A percentile compares a stretch with the other conserved stretches of the same genome.
These are phyloP conservation scores for Zygotorulaspora sp. DNA, from an alignment of 805 yeast species.

Conservation along the genomic window DNA sequence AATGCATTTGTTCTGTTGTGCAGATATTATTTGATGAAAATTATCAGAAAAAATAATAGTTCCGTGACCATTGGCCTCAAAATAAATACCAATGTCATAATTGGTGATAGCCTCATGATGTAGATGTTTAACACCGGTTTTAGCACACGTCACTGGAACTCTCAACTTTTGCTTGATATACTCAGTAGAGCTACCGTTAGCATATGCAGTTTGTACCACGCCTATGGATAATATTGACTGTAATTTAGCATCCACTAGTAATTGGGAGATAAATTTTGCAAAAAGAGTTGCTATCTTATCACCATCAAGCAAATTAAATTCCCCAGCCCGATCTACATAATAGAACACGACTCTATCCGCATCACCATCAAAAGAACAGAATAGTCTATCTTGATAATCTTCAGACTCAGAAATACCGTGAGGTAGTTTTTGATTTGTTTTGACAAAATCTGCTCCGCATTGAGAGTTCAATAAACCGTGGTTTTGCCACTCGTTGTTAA, in stretches of 20 bases:
- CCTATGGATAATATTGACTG: constrained; percentile 50
- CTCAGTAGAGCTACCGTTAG: constrained; percentile 86
- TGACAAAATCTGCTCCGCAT: constrained; percentile 96
- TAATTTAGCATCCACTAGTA: constrained; percentile 44
- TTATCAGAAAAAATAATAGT: constrained; percentile 75
- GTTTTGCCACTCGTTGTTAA: constrained; percentile 50
- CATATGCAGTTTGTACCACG: constrained; percentile 96
- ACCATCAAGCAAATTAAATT: constrained; percentile 73
- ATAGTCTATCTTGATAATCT: constrained; percentile 45
- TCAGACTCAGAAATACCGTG: constrained; percentile 39
- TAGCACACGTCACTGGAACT: constrained; percentile 80
- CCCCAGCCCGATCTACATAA: constrained; percentile 39
- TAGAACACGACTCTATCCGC: constrained; percentile 93
- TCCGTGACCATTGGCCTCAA: constrained; percentile 99
- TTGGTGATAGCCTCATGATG: constrained; percentile 82
- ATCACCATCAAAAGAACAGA: constrained; percentile 92
- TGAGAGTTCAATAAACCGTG: constrained; percentile 63
- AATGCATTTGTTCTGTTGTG: constrained; percentile 38
- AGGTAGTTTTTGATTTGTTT: constrained; percentile 81
- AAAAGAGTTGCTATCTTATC: constrained; percentile 87
- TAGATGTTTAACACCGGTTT: constrained; percentile 94
- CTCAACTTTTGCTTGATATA: constrained; percentile 57
- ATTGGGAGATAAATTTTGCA: constrained; percentile 59
- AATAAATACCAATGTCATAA: constrained; percentile 88
- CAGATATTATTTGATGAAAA: constrained; percentile 39